These are phyloP conservation scores for Allium sativum DNA, from an alignment of 106 monocot species.

Conservation along the genomic window DNA sequence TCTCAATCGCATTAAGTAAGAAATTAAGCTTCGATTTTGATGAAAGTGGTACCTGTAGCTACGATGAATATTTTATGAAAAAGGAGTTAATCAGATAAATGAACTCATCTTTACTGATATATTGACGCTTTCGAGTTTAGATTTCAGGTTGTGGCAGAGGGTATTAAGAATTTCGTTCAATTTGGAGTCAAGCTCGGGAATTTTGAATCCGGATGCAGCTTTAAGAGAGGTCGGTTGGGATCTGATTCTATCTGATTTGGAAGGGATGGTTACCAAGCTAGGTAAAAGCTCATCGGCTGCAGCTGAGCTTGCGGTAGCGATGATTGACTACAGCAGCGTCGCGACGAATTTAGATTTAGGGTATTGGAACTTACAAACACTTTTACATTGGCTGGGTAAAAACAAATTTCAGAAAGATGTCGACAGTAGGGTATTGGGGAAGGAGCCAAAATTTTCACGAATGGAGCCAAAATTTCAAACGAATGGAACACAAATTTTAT, in stretches of 20 bases:
- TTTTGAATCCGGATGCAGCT: slow-evolving; percentile 27
- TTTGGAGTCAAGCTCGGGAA: slow-evolving; percentile 20
- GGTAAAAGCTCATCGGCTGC: slow-evolving; percentile 8
- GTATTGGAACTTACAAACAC: no score
- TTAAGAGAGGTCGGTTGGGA: slow-evolving; percentile 10
- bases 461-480: no score
- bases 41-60: slow-evolving; percentile 2
- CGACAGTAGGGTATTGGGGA: no score
- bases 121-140: slow-evolving; percentile 21
- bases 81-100: slow-evolving; percentile 20
- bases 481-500: no score
- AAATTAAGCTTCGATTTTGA: slow-evolving; percentile 3
- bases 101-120: slow-evolving; percentile 15
- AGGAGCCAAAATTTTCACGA: no score
- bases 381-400: no score
- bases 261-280: slow-evolving; percentile 11
- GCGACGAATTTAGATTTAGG: slow-evolving; percentile 13
- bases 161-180: slow-evolving; percentile 11
- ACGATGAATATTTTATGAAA: neutral
- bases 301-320: slow-evolving; percentile 16
- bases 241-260: neutral
- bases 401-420: no score
- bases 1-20: slow-evolving; percentile 9
- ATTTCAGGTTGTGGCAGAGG: slow-evolving; percentile 17
- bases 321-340: slow-evolving; percentile 57